phyloP scores from a whole-genome alignment of 805 yeast genomes.

The Saturnispora sekii region DNA sequence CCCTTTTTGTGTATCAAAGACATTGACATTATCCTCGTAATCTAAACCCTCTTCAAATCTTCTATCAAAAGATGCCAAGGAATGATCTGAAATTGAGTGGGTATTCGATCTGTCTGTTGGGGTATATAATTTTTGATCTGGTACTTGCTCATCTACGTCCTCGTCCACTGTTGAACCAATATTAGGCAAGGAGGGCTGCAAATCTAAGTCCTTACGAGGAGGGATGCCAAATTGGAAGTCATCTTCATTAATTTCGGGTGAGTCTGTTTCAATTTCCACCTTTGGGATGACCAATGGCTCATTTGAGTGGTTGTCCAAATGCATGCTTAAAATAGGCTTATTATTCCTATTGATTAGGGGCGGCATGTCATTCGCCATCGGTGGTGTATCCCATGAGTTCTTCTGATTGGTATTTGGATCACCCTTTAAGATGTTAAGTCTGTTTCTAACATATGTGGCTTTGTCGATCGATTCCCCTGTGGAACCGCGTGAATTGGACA shows the following conservation, averaged over 20 bases:
- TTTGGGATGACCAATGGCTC: neutral
- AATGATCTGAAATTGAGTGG: conserved; percentile 1
- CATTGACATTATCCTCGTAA: neutral
- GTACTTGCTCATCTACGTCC: too few relatives aligned
- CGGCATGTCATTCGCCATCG: neutral
- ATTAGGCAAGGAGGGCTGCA: too few relatives aligned
- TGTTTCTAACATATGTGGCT: conserved; percentile 8
- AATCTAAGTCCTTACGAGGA: too few relatives aligned
- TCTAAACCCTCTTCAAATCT: conserved; percentile 5
- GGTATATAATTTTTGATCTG: conserved; percentile 2
- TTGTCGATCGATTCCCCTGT: neutral
- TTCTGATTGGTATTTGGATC: too few relatives aligned
- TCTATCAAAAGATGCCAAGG: conserved; percentile 13
- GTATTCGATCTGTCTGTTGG: neutral
- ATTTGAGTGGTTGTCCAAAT: neutral
- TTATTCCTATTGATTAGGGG: conserved; percentile 1
- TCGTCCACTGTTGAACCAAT: too few relatives aligned
- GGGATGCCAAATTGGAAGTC: too few relatives aligned
- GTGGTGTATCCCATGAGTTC: neutral
- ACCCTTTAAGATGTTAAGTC: neutral
- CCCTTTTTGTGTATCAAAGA: neutral
- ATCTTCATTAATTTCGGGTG: too few relatives aligned
- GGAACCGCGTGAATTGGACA: neutral
- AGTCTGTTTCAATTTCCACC: neutral
- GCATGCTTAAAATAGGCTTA: neutral